phyloP scores from a whole-genome alignment of 768 basidiomycete species.

The Amanita rubescens region DNA sequence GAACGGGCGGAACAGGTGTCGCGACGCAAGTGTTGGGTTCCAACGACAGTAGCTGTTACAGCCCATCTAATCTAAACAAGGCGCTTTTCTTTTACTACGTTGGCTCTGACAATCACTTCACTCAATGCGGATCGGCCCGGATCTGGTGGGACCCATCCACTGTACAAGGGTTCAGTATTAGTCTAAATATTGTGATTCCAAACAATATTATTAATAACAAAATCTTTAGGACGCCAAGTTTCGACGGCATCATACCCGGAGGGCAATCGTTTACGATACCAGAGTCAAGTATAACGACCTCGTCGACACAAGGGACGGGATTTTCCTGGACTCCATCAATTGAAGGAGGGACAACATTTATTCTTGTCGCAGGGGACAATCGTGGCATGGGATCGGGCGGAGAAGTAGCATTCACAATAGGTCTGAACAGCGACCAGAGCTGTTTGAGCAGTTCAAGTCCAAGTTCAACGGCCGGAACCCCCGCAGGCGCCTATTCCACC shows the following conservation, averaged over 20 bases:
- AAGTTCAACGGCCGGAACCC: slow-evolving; percentile 68
- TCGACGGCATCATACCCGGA: slow-evolving; percentile 72
- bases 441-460: slow-evolving; percentile 60
- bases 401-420: slow-evolving; percentile 49
- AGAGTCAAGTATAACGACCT: slow-evolving; percentile 33
- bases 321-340: slow-evolving; percentile 63
- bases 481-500: slow-evolving; percentile 67
- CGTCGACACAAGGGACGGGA: slow-evolving; percentile 61
- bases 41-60: slow-evolving; percentile 52
- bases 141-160: slow-evolving; percentile 50
- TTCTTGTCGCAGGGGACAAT: slow-evolving; percentile 60
- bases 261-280: slow-evolving; percentile 69
- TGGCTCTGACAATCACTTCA: slow-evolving; percentile 51
- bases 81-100: slow-evolving; percentile 56
- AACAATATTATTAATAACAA: not conserved
- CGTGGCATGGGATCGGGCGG: slow-evolving; percentile 68
- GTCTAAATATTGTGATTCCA: not conserved
- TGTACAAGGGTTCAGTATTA: slow-evolving; percentile 42
- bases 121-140: slow-evolving; percentile 55
- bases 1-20: slow-evolving; percentile 67
- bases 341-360: slow-evolving; percentile 54
- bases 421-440: slow-evolving; percentile 36
- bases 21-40: slow-evolving; percentile 47
- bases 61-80: slow-evolving; percentile 38
- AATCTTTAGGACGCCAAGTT: slow-evolving; percentile 41